Base-by-base conservation (phyloP, 2,329 filamentous ascomycete genomes). In the Aspergillus piperis region DNA sequence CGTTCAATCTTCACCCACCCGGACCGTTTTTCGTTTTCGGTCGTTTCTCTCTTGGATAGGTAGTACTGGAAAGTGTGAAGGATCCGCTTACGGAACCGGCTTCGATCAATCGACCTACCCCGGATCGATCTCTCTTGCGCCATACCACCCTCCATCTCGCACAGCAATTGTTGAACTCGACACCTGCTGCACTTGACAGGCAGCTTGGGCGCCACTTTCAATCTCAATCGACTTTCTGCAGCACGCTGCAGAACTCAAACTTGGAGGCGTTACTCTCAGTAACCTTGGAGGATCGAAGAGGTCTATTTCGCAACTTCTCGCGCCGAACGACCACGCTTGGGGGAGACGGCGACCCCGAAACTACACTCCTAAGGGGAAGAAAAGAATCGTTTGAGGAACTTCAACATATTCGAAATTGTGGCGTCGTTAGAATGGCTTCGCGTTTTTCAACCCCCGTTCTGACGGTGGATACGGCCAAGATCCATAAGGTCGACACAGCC, bases 401-500 rank as follows among this genome's bases (percentile, higher is more conserved):
- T 57, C 52, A 61, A 54, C 56, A 61, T 54, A 51, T 61, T 32
- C 56, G 67, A 36, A 66, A 64, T 44, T 64, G 68, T 69, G 71
- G 67, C 68, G 58, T 64, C 65, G 57, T 60, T 71, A 80, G 64
- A 41, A 98, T 98, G 94, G 91, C 92, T 80, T 88, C 90, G 74
- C 85, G 86, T 79, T 84, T 96, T 78, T 88, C 90, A 77, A 89
- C 90, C 62, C 90, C 94, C 72, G 90, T 98, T 75, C 84, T 98
- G 73, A 92, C 92, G 64, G 90, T 98, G 76, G 92, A 97, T 81
- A 88, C 91, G 66, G 91, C 89, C 74, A 90, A 94, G 69, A 93
- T 99, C 76, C 91, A 95, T 82, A 92, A 96, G 76, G 92, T 98
- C 72, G 93, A 98, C 79, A 96, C 94, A 1, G 86, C 89, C 68